Evolutionary conservation across 2,329 filamentous ascomycete species (phyloP).

Genomic region (Tolypocladium nubicola): DNA sequence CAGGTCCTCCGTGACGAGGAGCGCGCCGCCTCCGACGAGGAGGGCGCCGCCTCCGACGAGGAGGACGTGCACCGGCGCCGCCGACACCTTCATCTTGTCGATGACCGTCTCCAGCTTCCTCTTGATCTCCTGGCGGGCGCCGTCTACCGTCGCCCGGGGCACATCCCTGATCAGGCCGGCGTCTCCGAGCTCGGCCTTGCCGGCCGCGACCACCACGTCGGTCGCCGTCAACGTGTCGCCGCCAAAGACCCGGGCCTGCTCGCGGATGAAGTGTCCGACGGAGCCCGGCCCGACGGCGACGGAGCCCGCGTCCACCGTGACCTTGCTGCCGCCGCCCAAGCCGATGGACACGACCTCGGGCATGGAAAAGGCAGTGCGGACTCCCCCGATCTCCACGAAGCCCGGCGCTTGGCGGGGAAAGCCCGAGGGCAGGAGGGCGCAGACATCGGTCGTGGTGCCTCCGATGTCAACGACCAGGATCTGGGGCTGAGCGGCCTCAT

Average conservation of each 20-base stretch:
- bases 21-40: constrained; percentile 46
- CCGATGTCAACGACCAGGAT: constrained; percentile 47
- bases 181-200: constrained; percentile 20
- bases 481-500: constrained; percentile 12
- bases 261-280: constrained; percentile 39
- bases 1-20: constrained; percentile 37
- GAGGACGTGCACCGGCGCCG: constrained; percentile 38
- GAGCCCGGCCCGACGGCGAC: constrained; percentile 45
- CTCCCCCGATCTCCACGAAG: constrained; percentile 46
- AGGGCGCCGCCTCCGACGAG: constrained; percentile 49
- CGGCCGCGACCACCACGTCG: constrained; percentile 34
- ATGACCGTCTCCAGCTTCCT: constrained; percentile 38
- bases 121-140: constrained; percentile 25
- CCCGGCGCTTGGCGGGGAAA: constrained; percentile 50
- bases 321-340: constrained; percentile 40
- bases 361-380: constrained; percentile 48
- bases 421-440: constrained; percentile 44
- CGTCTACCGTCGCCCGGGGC: constrained; percentile 8
- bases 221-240: constrained; percentile 41
- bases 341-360: constrained; percentile 45
- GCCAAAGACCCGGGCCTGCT: constrained; percentile 40
- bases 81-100: constrained; percentile 45
- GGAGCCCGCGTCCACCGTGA: constrained; percentile 8
- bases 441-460: constrained; percentile 51
- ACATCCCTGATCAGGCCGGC: constrained; percentile 15